These are phyloP conservation scores for Inga oerstediana DNA, from an alignment of 306 rosid genomes.

Conservation along the genomic window DNA sequence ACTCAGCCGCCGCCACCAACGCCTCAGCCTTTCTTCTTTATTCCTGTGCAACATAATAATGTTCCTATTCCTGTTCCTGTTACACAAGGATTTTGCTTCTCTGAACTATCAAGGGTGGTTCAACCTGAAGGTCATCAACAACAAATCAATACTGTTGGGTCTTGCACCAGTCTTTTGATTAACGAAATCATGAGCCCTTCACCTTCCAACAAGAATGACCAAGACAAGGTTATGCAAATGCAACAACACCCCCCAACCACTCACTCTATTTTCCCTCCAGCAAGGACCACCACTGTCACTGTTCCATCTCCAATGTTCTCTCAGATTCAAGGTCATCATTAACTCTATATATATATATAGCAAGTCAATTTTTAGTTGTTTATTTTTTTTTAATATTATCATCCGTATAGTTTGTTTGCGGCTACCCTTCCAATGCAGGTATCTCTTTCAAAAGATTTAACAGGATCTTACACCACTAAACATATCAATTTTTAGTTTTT, in stretches of 20 bases:
- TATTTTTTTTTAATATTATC: no score
- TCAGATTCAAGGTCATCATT: constrained; percentile 62
- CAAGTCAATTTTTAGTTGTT: background rate
- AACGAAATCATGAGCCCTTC: constrained; percentile 65
- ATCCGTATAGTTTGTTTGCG: no score
- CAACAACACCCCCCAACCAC: constrained; percentile 36
- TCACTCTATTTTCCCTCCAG: constrained; percentile 28
- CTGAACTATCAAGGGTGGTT: constrained; percentile 62
- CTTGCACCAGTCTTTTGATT: constrained; percentile 61
- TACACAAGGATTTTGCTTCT: constrained; percentile 68
- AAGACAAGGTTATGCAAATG: constrained; percentile 44
- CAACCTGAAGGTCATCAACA: constrained; percentile 40
- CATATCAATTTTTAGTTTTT: background rate
- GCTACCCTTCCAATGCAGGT: no score
- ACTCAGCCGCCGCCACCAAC: constrained; percentile 31
- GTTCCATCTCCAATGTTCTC: constrained; percentile 48
- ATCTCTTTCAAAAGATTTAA: no score
- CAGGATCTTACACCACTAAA: no score
- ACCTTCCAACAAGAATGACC: constrained; percentile 52
- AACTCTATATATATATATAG: background rate
- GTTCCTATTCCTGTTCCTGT: constrained; percentile 3
- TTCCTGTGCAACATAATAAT: constrained; percentile 41
- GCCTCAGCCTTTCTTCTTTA: constrained; percentile 57
- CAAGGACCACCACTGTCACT: constrained; percentile 39
- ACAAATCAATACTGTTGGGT: constrained; percentile 36